These are phyloP conservation scores for Mycocentrospora acerina DNA, from an alignment of 2,329 filamentous ascomycete species.

Conservation along the genomic window DNA sequence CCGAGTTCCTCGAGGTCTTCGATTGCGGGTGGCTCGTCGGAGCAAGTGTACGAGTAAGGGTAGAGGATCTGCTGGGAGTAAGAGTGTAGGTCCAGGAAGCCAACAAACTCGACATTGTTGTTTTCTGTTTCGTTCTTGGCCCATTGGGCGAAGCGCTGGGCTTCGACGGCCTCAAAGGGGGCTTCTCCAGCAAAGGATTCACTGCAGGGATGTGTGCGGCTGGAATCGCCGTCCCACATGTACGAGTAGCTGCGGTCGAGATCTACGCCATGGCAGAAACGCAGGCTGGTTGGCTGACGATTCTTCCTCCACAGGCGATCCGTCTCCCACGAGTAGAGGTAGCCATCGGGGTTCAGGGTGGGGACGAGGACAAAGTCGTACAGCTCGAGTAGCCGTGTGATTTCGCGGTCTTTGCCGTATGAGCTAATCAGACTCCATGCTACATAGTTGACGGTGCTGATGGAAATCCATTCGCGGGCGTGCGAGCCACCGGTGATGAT, in stretches of 20 bases:
- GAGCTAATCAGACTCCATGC: constrained; percentile 85
- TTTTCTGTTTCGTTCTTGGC: constrained; percentile 73
- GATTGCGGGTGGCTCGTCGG: constrained; percentile 73
- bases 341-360: constrained; percentile 88
- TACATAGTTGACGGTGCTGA: constrained; percentile 85
- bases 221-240: constrained; percentile 72
- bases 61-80: constrained; percentile 95
- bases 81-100: constrained; percentile 85
- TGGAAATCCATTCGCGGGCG: constrained; percentile 94
- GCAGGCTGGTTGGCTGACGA: constrained; percentile 75
- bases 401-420: constrained; percentile 69
- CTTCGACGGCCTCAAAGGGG: constrained; percentile 82
- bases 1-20: constrained; percentile 93
- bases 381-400: constrained; percentile 76
- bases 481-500: constrained; percentile 85
- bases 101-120: constrained; percentile 75
- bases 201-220: constrained; percentile 76
- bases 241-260: constrained; percentile 85
- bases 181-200: constrained; percentile 83
- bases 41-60: constrained; percentile 86
- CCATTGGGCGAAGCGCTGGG: constrained; percentile 76
- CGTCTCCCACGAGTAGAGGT: constrained; percentile 88
- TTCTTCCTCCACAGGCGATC: constrained; percentile 97
- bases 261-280: constrained; percentile 85
- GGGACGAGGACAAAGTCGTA: constrained; percentile 91